Percentiles rank a stretch among this genome's conserved stretches.
Evolutionary conservation across 2,329 filamentous ascomycete genomes (phyloP).

Genomic region (Samsoniella hepiali): DNA sequence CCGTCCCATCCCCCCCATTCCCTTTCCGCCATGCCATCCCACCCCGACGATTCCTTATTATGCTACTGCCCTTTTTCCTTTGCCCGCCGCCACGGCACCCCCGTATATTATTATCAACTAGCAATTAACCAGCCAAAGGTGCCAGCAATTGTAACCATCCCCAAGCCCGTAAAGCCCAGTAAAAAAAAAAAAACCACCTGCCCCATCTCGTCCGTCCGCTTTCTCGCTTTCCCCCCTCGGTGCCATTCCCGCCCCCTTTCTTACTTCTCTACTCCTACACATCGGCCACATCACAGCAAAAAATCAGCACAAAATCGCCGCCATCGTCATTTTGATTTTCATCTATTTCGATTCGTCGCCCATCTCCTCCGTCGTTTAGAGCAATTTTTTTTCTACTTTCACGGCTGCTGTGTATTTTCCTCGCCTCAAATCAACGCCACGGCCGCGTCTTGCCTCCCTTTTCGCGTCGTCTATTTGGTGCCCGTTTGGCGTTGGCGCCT

Average conservation of each 20-base stretch:
- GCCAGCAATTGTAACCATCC: slow-evolving; percentile 27
- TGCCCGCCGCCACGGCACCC: slow-evolving; percentile 6
- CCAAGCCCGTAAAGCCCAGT: slow-evolving; percentile 21
- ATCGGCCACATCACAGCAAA: slow-evolving; percentile 27
- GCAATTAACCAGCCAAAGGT: slow-evolving; percentile 18
- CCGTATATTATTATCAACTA: slow-evolving; percentile 19
- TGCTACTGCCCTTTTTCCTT: slow-evolving; percentile 1
- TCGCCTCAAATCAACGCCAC: slow-evolving; percentile 23
- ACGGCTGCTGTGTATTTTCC: slow-evolving; percentile 30
- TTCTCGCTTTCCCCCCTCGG: slow-evolving; percentile 17
- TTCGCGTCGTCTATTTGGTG: slow-evolving; percentile 20
- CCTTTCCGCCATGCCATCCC: neutral
- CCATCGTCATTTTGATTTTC: slow-evolving; percentile 34
- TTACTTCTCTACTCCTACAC: slow-evolving; percentile 26
- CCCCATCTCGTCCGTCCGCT: slow-evolving; percentile 17
- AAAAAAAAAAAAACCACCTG: slow-evolving; percentile 16
- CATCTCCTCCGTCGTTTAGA: slow-evolving; percentile 35
- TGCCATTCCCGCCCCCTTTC: slow-evolving; percentile 15
- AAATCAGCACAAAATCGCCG: slow-evolving; percentile 30
- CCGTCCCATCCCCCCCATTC: neutral
- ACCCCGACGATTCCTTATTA: slow-evolving; percentile 11
- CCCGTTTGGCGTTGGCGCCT: slow-evolving; percentile 16
- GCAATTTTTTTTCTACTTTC: slow-evolving; percentile 34
- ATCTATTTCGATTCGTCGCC: slow-evolving; percentile 40
- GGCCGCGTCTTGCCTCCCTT: slow-evolving; percentile 25